Conservation (phyloP, 2,329 filamentous ascomycete species). For the Diplodia seriata region DNA sequence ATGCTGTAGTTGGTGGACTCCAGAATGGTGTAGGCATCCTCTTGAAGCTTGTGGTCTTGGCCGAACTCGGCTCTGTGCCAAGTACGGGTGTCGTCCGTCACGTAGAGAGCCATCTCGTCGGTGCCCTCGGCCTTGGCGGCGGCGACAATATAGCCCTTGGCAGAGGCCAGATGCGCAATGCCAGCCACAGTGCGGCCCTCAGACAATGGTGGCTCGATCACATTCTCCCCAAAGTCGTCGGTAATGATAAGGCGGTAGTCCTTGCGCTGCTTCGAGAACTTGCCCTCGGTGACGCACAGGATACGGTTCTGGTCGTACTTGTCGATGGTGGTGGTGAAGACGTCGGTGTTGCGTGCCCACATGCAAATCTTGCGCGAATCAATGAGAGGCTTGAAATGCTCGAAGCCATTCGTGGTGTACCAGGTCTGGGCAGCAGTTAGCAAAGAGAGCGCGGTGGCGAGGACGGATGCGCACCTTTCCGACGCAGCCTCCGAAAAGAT, state of each 20-base stretch:
- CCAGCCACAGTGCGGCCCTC: slow-evolving; percentile 76
- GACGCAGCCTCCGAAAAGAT: slow-evolving; percentile 47
- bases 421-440: slow-evolving; percentile 51
- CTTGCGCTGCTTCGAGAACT: slow-evolving; percentile 72
- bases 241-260: slow-evolving; percentile 82
- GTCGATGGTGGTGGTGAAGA: slow-evolving; percentile 73
- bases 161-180: slow-evolving; percentile 78
- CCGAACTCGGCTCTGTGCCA: slow-evolving; percentile 95
- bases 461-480: slow-evolving; percentile 69
- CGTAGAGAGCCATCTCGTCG: slow-evolving; percentile 89
- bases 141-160: slow-evolving; percentile 86
- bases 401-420: slow-evolving; percentile 89
- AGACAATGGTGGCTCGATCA: slow-evolving; percentile 76
- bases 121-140: slow-evolving; percentile 81
- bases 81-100: slow-evolving; percentile 79
- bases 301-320: slow-evolving; percentile 73
- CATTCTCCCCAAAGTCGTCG: slow-evolving; percentile 70
- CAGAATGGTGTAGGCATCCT: slow-evolving; percentile 87
- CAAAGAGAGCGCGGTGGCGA: slow-evolving; percentile 39
- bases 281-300: slow-evolving; percentile 79
- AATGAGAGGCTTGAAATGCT: slow-evolving; percentile 69
- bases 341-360: slow-evolving; percentile 80
- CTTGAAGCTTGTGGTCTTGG: slow-evolving; percentile 77
- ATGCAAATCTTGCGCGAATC: slow-evolving; percentile 76
- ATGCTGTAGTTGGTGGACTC: slow-evolving; percentile 98